A percentile compares a stretch with the other conserved stretches of the same genome.
phyloP scores from a whole-genome alignment of 108 stramenopile genomes.

The Cylindrotheca fusiformis region DNA sequence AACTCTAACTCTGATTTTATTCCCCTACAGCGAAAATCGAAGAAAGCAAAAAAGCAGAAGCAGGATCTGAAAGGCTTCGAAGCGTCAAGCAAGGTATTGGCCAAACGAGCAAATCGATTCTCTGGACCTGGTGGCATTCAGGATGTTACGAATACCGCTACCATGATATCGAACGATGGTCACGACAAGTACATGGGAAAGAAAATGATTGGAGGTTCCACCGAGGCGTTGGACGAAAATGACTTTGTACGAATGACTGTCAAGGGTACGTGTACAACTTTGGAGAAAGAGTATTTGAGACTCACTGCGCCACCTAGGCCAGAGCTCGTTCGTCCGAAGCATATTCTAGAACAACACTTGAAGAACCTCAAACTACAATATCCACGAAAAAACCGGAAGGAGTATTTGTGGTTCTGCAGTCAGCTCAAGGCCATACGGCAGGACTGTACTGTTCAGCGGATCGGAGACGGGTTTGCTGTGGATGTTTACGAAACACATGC shows the following conservation, averaged over 20 bases:
- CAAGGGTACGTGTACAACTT: constrained; percentile 63
- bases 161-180: constrained; percentile 18
- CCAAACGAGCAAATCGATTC: constrained; percentile 62
- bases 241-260: constrained; percentile 78
- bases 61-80: constrained; percentile 41
- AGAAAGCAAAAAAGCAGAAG: constrained; percentile 9
- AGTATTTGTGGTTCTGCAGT: constrained; percentile 90
- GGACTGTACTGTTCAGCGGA: constrained; percentile 92
- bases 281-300: constrained; percentile 85
- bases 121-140: constrained; percentile 50
- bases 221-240: constrained; percentile 38
- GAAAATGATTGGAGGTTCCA: constrained; percentile 55
- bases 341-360: constrained; percentile 56
- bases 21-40: neutral
- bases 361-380: constrained; percentile 46
- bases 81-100: constrained; percentile 30
- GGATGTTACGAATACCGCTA: constrained; percentile 3
- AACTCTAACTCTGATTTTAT: constrained; percentile 1
- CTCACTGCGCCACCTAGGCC: constrained; percentile 72
- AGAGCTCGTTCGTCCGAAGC: constrained; percentile 67
- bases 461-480: constrained; percentile 86
- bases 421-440: constrained; percentile 89
- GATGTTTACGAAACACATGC: constrained; percentile 95
- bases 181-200: constrained; percentile 74
- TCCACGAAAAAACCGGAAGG: constrained; percentile 24